phyloP scores from a whole-genome alignment of 331 rosid species.

The Pyracantha coccinea region DNA sequence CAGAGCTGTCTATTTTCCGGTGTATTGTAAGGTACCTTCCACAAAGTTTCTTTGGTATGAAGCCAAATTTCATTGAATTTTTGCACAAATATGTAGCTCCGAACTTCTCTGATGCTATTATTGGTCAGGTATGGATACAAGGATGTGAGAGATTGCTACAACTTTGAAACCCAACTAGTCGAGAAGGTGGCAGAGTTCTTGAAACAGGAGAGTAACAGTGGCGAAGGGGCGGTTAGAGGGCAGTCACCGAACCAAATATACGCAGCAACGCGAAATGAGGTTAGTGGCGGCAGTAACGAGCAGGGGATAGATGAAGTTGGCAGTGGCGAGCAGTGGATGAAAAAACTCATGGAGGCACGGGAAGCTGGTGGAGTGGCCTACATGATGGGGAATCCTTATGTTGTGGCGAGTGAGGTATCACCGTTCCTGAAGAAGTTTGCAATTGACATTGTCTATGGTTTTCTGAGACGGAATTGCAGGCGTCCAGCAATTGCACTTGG shows the following conservation, averaged over 20 bases:
- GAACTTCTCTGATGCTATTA: background rate
- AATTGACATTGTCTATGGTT: conserved; percentile 20
- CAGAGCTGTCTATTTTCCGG: conserved; percentile 12
- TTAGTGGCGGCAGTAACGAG: background rate
- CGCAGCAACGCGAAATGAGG: background rate
- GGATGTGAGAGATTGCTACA: conserved; percentile 18
- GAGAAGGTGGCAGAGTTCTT: conserved; percentile 10
- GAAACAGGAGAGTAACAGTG: background rate
- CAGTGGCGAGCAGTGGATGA: background rate
- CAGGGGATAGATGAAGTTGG: background rate
- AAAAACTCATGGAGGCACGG: conserved; percentile 11
- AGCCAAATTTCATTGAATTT: background rate
- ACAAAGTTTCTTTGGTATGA: background rate
- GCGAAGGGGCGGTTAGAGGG: background rate
- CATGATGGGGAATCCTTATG: conserved; percentile 18
- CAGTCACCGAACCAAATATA: background rate
- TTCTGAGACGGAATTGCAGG: conserved; percentile 23
- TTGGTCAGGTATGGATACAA: conserved; percentile 20
- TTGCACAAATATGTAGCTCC: background rate
- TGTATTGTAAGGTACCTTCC: conserved; percentile 19
- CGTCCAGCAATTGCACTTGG: conserved; percentile 16
- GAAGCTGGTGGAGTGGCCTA: conserved; percentile 33
- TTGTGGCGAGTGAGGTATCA: conserved; percentile 23
- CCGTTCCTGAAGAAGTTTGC: conserved; percentile 24
- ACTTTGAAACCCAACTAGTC: conserved; percentile 14